Base-by-base conservation (phyloP, 805 yeast species). In the Pichia membranifaciens region DNA sequence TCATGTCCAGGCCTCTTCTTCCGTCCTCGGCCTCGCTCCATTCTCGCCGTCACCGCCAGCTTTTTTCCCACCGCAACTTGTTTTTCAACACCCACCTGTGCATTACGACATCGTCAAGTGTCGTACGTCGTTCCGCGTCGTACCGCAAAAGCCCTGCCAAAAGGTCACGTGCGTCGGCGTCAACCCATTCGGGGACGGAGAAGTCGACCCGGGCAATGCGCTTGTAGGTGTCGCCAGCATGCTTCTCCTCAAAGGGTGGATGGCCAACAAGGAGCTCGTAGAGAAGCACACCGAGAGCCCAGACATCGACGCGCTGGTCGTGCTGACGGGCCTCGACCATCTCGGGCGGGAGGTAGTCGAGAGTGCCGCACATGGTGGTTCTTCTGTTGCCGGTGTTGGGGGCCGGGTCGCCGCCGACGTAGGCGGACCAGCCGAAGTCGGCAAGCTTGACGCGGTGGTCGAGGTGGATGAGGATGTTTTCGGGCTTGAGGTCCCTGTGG, bases 401-500 rank as follows among this genome's bases (percentile, higher is more conserved):
- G n/a, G n/a, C n/a, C n/a, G n/a, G n/a, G 20, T 18, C 29, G 29
- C 16, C 16, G 3, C 22, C 21, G 4, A 89, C 13, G n/a, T 29
- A 29, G 10, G 90, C 91, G 47, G 95, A 84, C 97, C 97, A 91
- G 13, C 99, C 99, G 62, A 93, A 91, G 66, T 91, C 99, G 17
- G 96, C 84, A 34, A 91, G 76, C 7, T 36, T 38, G 3, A 34
- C 42, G 6, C 33, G 12, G 10, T 28, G 86, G 59, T 87, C 79
- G 51, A 81, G 75, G 6, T 88, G 87, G 10, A 91, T 69, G 38
- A 91, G 67, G 43, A 91, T 85, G 58, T 91, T 91, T 61, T 93
- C 98, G 0, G 98, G 98, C 64, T 91, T 91, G 54, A 91, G 79
- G 61, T 91, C 99, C 51, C 98, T 74, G 60, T 91, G 99, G 23